Base-by-base conservation (phyloP, 2,329 filamentous ascomycete species). In the Aspergillus calidoustus region DNA sequence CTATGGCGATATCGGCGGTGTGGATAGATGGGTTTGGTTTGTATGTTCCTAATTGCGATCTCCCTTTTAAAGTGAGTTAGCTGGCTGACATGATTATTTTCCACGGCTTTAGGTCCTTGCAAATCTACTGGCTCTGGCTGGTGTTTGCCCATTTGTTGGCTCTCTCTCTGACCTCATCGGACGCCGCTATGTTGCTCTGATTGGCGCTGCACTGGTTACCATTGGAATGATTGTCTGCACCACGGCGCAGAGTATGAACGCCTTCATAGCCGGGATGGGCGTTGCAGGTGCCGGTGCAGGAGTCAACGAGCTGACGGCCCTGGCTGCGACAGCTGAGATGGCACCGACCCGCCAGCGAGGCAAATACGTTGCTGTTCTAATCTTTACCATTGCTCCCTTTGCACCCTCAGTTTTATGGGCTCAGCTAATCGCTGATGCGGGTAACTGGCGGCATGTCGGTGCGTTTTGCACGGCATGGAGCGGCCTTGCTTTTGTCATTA, bases 261-360 rank as follows among this genome's bases (percentile, higher is more conserved):
- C 79, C 30, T 87, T 88, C 64, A 89, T 90, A 85, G 83, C 72
- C 53, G 82, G 82, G 47, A 84, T 84, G 82, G 81, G 83, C 2
- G 80, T 91, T 64, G 82, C 87, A 9, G 89, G 89, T 1, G 78
- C 86, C 6, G 89, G 88, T 38, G 87, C 88, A 11, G 89, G 89
- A 15, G 83, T 91, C 63, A 88, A 87, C 66, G 88, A 91, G 72
- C 78, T 91, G 38, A 91, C 87, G 6, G 87, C 89, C 4, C 79
- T 91, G 8, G 87, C 89, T 30, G 89, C 84, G 38, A 89, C 88
- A 1, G 86, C 87, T 2, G 89, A 91, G 71, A 81, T 91, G 62
- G 89, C 87, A 0, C 89, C 89, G 1, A 86, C 86, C 22, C 80
- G 83, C 19, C 86, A 89, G 72, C 84, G 89, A 52, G 88, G 86